phyloP scores from a whole-genome alignment of 2,329 filamentous ascomycete genomes.

The Fusarium hainanense region DNA sequence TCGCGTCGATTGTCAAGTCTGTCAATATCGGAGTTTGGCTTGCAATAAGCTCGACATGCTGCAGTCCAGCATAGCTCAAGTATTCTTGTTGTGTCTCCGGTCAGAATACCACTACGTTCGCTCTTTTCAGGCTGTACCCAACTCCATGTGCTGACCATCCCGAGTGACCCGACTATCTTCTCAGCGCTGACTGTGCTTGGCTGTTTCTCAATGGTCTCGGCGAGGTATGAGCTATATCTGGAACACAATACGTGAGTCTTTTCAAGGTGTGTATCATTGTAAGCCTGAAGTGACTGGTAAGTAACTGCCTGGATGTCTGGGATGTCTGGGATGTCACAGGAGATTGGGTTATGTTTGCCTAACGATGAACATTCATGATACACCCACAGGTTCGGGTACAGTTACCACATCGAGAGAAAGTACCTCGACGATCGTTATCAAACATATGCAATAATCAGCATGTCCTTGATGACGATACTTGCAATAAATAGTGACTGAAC shows the following conservation, averaged over 20 bases:
- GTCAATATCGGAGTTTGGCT: not conserved
- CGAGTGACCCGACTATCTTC: not conserved
- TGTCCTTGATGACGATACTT: not conserved
- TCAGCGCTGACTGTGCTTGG: not conserved
- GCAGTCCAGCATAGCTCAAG: not conserved
- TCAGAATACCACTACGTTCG: not conserved
- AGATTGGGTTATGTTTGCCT: not conserved
- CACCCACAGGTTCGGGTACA: conserved; percentile 3
- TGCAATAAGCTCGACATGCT: not conserved
- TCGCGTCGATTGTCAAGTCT: not conserved
- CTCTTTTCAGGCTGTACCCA: not conserved
- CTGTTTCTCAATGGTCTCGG: not conserved
- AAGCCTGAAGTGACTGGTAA: not conserved
- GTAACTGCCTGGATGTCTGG: not conserved
- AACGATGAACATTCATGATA: conserved; percentile 14
- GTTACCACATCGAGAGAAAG: conserved; percentile 17
- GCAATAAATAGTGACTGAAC: not conserved
- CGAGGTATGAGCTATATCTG: not conserved
- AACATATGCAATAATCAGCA: not conserved
- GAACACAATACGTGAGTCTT: not conserved
- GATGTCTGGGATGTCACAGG: not conserved
- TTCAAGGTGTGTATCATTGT: not conserved
- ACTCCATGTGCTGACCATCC: not conserved
- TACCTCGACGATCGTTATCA: conserved; percentile 10
- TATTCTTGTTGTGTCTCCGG: not conserved